phyloP scores from a whole-genome alignment of 169 alveolate species.

The Babesia ovata region DNA sequence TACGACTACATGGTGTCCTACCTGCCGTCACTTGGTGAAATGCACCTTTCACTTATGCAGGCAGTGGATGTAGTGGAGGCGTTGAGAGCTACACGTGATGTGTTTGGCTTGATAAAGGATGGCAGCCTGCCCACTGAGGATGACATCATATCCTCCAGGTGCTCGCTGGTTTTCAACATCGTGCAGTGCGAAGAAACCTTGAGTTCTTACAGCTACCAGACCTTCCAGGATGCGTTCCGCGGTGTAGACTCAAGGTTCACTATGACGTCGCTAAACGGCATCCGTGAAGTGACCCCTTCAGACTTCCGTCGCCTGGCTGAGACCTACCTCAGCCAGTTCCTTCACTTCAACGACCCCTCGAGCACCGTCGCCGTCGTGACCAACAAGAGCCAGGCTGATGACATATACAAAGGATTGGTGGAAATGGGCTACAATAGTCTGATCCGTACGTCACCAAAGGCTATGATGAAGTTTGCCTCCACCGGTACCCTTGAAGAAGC shows the following conservation, averaged over 20 bases:
- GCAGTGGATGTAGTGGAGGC: conserved; percentile 62
- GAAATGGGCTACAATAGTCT: conserved; percentile 29
- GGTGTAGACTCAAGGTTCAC: conserved; percentile 42
- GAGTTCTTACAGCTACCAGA: conserved; percentile 66
- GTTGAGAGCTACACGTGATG: conserved; percentile 62
- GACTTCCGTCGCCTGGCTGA: conserved; percentile 32
- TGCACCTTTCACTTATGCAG: conserved; percentile 62
- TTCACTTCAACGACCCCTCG: conserved; percentile 16
- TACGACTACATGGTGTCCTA: conserved; percentile 70
- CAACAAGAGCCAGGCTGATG: conserved; percentile 23
- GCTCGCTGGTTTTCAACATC: conserved; percentile 69
- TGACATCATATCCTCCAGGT: conserved; percentile 64
- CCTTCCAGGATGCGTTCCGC: conserved; percentile 66
- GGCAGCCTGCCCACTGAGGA: conserved; percentile 56
- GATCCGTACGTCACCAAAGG: background rate
- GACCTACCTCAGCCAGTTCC: conserved; percentile 30
- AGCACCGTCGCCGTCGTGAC: conserved; percentile 37
- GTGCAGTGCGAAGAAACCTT: conserved; percentile 68
- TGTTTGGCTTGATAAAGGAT: conserved; percentile 30
- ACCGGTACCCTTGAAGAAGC: background rate
- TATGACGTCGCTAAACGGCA: conserved; percentile 11
- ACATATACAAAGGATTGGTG: conserved; percentile 18
- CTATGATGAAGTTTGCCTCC: conserved; percentile 12
- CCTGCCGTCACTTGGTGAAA: conserved; percentile 67
- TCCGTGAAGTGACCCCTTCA: conserved; percentile 19